Base-by-base conservation (phyloP, 225 moss, liverwort and hornwort genomes). In the Physcomitrium patens region DNA sequence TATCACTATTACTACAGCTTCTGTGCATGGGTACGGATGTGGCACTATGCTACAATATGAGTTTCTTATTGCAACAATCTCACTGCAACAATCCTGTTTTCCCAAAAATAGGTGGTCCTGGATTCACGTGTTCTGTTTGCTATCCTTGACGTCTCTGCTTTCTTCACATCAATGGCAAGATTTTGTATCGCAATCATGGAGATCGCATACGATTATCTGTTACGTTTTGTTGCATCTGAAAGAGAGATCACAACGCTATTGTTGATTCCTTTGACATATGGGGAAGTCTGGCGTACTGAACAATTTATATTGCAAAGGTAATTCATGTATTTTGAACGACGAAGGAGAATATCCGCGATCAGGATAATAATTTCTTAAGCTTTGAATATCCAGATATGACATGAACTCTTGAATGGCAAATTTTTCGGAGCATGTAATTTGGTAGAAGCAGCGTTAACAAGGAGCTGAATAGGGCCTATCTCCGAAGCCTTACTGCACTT, bases 1-100 rank as follows among this genome's bases (percentile, higher is more conserved):
- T 57, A 18, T 46, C 47, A 42, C 31, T 57, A 14, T 54, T 26
- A 74, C 64, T 63, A 42, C 53, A 53, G 63, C 73, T 63, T 63
- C 16, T 16, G 8, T 43, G 15, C 31, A 73, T 43, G 16, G 42
- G 17, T 24, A 22, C 23, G 23, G 22, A 10, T 73, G 41, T 64
- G 50, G 48, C 51, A 50, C 20, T 12, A 19, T 60, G 27, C 14
- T 61, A 20, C 61, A 28, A 50, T 13, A 11, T 9, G 50, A 52
- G 62, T 63, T 7, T 73, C 31, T 37, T 49, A 49, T 49, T 49
- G 11, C 31, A 37, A 37, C 31, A 37, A 7, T 37, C 31, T 37
- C 31, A 31, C 5, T 5, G 5, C 31, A 31, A 48, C 48, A 14
- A 14, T 48, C 1, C 7, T 11, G 12, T 11, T 0, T 15, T 13